Conservation (phyloP, 2,329 filamentous ascomycete species). For the Fusarium sp. region DNA sequence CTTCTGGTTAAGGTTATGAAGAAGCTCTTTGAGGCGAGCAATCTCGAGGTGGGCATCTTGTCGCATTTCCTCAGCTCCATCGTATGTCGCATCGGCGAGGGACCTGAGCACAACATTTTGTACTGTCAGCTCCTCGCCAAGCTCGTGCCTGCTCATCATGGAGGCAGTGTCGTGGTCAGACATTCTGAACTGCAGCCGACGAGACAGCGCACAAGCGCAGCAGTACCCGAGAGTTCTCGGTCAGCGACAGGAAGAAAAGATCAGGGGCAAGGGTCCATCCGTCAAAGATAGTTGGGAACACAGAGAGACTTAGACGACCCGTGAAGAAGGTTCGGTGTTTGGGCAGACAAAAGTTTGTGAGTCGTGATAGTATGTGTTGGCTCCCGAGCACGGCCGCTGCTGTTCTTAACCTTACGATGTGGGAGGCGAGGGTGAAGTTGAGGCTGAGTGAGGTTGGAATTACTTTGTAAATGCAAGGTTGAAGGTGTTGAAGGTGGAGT, state of each 20-base stretch:
- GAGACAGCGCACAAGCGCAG: constrained; percentile 35
- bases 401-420: not conserved
- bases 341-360: constrained; percentile 1
- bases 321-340: constrained; percentile 7
- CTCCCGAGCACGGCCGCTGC: not conserved
- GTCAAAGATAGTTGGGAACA: constrained; percentile 23
- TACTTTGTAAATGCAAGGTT: constrained; percentile 14
- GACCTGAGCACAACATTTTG: constrained; percentile 60
- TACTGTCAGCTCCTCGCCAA: constrained; percentile 59
- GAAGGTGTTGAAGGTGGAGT: not conserved
- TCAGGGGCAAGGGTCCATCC: constrained; percentile 26
- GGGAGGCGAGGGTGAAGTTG: not conserved
- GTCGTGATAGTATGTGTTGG: not conserved
- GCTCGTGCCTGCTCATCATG: constrained; percentile 44
- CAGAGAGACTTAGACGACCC: constrained; percentile 10
- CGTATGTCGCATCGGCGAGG: constrained; percentile 49
- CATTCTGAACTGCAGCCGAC: constrained; percentile 27
- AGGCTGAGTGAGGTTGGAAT: not conserved
- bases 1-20: constrained; percentile 38
- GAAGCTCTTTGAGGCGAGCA: constrained; percentile 50
- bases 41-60: constrained; percentile 48
- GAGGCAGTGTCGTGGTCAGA: constrained; percentile 32
- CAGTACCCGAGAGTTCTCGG: constrained; percentile 32
- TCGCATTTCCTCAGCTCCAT: constrained; percentile 51
- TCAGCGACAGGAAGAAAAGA: constrained; percentile 29